Conservation (phyloP, 2,329 filamentous ascomycete genomes). For the Elsinoe fawcettii region DNA sequence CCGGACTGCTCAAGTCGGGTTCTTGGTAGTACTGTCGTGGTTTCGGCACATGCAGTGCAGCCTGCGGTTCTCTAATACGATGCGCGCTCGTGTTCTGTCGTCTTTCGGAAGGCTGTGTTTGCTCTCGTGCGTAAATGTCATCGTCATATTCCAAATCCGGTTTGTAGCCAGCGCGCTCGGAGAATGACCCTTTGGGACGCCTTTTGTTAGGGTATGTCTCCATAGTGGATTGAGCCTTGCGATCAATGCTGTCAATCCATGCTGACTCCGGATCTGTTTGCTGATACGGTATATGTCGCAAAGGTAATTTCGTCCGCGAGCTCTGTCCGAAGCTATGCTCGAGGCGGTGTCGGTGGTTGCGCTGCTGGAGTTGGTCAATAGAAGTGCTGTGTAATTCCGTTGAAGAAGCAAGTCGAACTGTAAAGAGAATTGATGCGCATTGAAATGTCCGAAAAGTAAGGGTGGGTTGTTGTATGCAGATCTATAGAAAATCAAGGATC, state of each 20-base stretch:
- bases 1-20: conserved; percentile 2
- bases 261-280: background rate
- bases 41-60: conserved; percentile 16
- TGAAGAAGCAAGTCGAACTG: background rate
- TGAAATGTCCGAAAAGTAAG: background rate
- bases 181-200: conserved; percentile 4
- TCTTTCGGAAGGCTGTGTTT: background rate
- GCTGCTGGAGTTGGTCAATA: background rate
- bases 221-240: background rate
- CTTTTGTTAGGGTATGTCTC: background rate
- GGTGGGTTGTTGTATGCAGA: conserved; percentile 10
- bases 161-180: conserved; percentile 9
- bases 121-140: conserved; percentile 1
- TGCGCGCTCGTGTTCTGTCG: conserved; percentile 13
- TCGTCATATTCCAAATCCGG: conserved; percentile 9
- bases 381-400: background rate
- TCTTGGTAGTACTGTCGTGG: conserved; percentile 9
- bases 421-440: background rate
- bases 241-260: background rate
- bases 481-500: conserved; percentile 12
- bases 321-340: background rate
- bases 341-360: background rate
- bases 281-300: background rate
- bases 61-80: conserved; percentile 14
- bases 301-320: background rate